These are phyloP conservation scores for Peronospora farinosa DNA, from an alignment of 352 stramenopile species.

Conservation along the genomic window DNA sequence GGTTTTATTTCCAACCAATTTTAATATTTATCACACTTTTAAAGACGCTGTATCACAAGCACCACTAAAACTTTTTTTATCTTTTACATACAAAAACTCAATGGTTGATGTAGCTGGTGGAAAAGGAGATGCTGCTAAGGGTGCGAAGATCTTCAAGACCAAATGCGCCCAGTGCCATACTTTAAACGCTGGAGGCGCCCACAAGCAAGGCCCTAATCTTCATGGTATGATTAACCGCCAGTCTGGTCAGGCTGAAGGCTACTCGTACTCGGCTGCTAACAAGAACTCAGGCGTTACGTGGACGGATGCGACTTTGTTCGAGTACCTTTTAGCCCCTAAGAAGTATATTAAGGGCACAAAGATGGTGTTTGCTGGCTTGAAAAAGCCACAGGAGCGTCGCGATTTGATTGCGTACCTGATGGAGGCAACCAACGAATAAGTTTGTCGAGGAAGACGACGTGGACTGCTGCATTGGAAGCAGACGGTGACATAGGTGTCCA, in stretches of 20 bases:
- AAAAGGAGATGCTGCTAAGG: constrained; percentile 79
- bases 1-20: constrained; percentile 6
- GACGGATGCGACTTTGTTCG: constrained; percentile 96
- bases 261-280: constrained; percentile 98
- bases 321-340: constrained; percentile 98
- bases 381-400: constrained; percentile 95
- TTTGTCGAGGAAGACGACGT: not conserved
- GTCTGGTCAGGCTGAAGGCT: constrained; percentile 93
- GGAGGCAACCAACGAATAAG: constrained; percentile 44
- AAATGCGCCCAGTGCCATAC: constrained; percentile 95
- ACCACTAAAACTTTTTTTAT: constrained; percentile 23
- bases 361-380: constrained; percentile 99
- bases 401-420: constrained; percentile 99
- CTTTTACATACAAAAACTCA: constrained; percentile 9
- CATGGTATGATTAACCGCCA: constrained; percentile 94
- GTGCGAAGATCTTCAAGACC: constrained; percentile 96
- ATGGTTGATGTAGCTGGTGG: constrained; percentile 43
- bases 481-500: constrained; percentile 2
- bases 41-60: constrained; percentile 33
- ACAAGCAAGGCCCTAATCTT: constrained; percentile 99
- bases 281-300: constrained; percentile 97
- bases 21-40: constrained; percentile 28
- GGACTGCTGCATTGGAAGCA: constrained; percentile 8
- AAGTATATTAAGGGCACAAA: constrained; percentile 99
- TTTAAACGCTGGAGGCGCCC: constrained; percentile 78